Base-by-base conservation (phyloP, 768 basidiomycete species). In the Xerocomellus amylosporus region DNA sequence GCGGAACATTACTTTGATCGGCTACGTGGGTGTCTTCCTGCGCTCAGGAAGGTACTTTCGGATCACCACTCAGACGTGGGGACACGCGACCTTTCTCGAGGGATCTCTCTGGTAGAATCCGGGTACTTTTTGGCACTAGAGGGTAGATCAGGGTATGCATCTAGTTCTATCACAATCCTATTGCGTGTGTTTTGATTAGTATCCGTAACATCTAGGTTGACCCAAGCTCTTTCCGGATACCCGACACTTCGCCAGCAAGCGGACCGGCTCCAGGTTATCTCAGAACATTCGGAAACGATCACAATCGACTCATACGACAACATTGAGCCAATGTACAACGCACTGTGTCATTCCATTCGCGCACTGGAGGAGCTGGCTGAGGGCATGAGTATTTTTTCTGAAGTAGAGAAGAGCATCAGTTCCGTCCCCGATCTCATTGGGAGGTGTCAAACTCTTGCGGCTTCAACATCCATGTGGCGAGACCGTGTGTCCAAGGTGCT, bases 41-140 rank as follows among this genome's bases (percentile, higher is more conserved):
- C 75, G 7, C 74, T 98, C 28, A 78, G 90, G 42, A 73, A 74
- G 6, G 76, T 80, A 2, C 73, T 93, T 24, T 74, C 80, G 8
- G 69, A 77, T 43, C 96, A 98, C 69, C 90, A 94, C 65, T 66
- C 78, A 1, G 97, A 98, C 65, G 63, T 98, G 44, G 79, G 82
- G 10, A 93, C 91, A n/a, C 86, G 88, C 14, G 96, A 98, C 55
- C 75, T 98, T 17, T 87, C 87, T 64, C 80, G 92, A 56, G 90
- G 87, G 8, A 69, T 89, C 17, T 84, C 81, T 58, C 80, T 89
- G 53, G 77, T 93, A 5, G 93, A 98, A 69, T 92, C 87, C 39
- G 79, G 84, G 2, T 87, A 93, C 67, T 79, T 78, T 4, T 71
- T 87, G 45, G 87, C 87, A 2, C 60, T 94, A 15, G 78, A 79